A percentile compares a stretch with the other conserved stretches of the same genome.
These are phyloP conservation scores for Pleomassaria siparia DNA, from an alignment of 2,329 filamentous ascomycete genomes.

Conservation along the genomic window DNA sequence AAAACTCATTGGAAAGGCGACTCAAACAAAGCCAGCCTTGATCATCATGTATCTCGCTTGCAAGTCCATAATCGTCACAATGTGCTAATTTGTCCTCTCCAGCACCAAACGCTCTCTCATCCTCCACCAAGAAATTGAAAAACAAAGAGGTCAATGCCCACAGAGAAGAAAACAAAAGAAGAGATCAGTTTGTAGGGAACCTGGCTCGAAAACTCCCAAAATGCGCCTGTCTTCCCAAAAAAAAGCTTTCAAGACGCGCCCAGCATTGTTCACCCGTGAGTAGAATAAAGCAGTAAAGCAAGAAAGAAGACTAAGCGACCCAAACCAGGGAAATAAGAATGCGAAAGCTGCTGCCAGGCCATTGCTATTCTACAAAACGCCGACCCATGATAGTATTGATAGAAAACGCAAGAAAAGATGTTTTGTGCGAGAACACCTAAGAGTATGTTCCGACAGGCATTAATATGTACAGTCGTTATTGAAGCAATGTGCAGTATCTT, in stretches of 20 bases:
- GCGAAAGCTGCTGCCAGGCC: conserved; percentile 7
- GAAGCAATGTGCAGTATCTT: conserved; percentile 18
- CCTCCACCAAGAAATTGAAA: neutral
- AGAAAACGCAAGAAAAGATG: conserved; percentile 13
- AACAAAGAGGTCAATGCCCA: neutral
- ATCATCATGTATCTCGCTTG: conserved; percentile 4
- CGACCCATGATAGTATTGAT: conserved; percentile 16
- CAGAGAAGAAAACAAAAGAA: neutral
- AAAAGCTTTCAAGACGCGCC: neutral
- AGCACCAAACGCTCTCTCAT: conserved; percentile 1
- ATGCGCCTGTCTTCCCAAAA: neutral
- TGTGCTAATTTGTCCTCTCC: neutral
- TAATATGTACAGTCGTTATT: conserved; percentile 35
- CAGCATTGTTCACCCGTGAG: conserved; percentile 3
- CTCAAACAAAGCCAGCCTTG: neutral
- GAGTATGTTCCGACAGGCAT: conserved; percentile 18
- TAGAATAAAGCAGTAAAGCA: neutral
- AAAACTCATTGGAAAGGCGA: conserved; percentile 1
- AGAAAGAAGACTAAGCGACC: neutral
- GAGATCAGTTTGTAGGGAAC: neutral
- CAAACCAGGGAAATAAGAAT: neutral
- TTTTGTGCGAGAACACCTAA: conserved; percentile 24
- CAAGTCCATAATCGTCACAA: neutral
- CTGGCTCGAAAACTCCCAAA: neutral
- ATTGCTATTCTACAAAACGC: conserved; percentile 20